Evolutionary conservation across 2,329 filamentous ascomycete genomes (phyloP), one percentile per base, ranked within the genome.

Genomic region (Colletotrichum truncatum): DNA sequence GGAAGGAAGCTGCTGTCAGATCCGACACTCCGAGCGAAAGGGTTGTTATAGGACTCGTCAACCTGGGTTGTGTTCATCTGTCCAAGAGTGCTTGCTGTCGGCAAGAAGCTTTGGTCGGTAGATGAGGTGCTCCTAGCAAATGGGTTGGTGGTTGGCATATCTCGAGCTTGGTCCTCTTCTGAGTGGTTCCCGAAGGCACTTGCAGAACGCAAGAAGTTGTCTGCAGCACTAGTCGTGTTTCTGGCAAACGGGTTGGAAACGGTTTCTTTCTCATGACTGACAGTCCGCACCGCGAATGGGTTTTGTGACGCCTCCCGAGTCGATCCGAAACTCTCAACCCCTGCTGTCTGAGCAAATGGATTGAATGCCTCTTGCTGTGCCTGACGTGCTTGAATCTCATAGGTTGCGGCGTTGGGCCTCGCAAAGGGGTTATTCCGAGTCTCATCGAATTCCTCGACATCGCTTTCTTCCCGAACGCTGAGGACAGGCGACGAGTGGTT

Each of bases 91-190:
- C 48, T 54, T 4, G 43, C 18, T 6, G 41, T 16, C 16, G 59
- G 43, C 12, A 32, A 43, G 14, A 43, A 25, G 26, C 18, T 54
- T 21, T 51, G 39, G 4, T 52, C 56, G 14, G 41, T 16, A 9
- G 48, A 28, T 11, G 57, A 30, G 28, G 41, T 45, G 28, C 62
- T 65, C 18, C 62, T 54, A 11, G 57, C 57, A n/a, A 65, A 65
- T 5, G 62, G 62, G 10, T 65, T 65, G 2, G 21, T 61, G 1
- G 30, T 9, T 6, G 55, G 41, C 1, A 16, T 10, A 12, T 14
- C 43, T 39, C 43, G 18, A n/a, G 25, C 26, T 2, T 46, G 39
- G n/a, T n/a, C n/a, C 23, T 51, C 32, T 21, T 30, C 54, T 3
- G 41, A 16, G 1, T 45, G 41, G 10, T 45, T n/a, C 2, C 45